Evolutionary conservation across 2,329 filamentous ascomycete genomes (phyloP), one percentile per base, ranked within the genome.

Genomic region (Monosporascus sp.): DNA sequence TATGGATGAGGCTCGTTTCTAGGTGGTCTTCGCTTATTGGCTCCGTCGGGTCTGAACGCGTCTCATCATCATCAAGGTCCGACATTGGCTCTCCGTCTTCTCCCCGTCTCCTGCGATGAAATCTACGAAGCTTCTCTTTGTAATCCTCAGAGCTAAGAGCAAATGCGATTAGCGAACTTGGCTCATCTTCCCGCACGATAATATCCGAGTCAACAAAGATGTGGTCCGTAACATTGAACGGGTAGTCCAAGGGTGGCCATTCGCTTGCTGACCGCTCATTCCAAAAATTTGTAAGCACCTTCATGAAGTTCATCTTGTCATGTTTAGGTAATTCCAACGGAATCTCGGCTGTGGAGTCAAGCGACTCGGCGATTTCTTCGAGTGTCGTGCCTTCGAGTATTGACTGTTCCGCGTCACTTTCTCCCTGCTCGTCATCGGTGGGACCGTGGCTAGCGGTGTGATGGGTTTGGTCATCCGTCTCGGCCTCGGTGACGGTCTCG

Each of bases 141-240:
- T 99, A 99, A 66, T 97, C 91, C 52, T 88, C 83, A 16, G 90
- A 96, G 60, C 88, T 91, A 20, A 99, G 76, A 1, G 93, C 91
- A 66, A 99, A 90, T 0, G 95, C 94, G 64, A 99, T 94, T 41
- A 99, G 82, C 2, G 94, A 97, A 65, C 91, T 97, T 3, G 94
- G 94, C 71, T 99, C 94, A 68, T 99, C 94, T 71, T 99, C 94
- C 40, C 94, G 86, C 38, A 99, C 91, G 61, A 99, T 96, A 58
- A 99, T 92, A 69, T 99, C 91, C 8, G 91, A 96, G 72, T 99
- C 92, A 51, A 91, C 89, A 73, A 97, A 97, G 48, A 99, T 92
- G 69, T 99, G 94, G 68, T 99, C 94, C 17, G 87, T 90, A 46
- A 87, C 78, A 59, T 84, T 88, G 58, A 97, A 82, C 3, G 95